A percentile compares a stretch with the other conserved stretches of the same genome.
These are phyloP conservation scores for Fusarium equiseti DNA, from an alignment of 2,329 filamentous ascomycete species.

Conservation along the genomic window DNA sequence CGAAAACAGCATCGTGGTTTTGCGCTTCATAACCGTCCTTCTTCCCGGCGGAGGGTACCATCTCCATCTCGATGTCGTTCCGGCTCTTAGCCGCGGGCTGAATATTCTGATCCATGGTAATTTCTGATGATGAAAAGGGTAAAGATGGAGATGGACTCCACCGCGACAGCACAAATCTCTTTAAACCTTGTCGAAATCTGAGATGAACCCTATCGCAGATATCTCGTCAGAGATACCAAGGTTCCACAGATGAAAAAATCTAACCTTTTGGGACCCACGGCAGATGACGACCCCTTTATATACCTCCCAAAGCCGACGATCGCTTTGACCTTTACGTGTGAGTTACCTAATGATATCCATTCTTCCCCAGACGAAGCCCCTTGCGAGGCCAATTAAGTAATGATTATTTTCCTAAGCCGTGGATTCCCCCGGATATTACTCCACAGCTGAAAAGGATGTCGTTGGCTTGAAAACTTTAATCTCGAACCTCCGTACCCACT, in stretches of 20 bases:
- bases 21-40: background rate
- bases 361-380: background rate
- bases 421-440: background rate
- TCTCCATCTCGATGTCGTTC: background rate
- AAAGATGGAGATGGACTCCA: background rate
- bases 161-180: background rate
- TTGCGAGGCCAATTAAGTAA: background rate
- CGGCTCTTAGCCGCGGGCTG: background rate
- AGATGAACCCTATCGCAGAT: background rate
- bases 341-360: background rate
- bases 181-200: background rate
- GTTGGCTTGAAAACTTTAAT: background rate
- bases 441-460: background rate
- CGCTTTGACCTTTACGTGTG: background rate
- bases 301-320: background rate
- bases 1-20: constrained; percentile 49
- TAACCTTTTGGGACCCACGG: background rate
- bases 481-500: background rate
- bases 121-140: background rate
- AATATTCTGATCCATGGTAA: background rate
- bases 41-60: background rate
- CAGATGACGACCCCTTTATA: background rate
- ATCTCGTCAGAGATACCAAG: background rate
- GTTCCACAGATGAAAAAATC: background rate
- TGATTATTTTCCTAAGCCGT: background rate